Evolutionary conservation across 2,329 filamentous ascomycete genomes (phyloP), one percentile per base, ranked within the genome.

Genomic region (Colletotrichum sp.): DNA sequence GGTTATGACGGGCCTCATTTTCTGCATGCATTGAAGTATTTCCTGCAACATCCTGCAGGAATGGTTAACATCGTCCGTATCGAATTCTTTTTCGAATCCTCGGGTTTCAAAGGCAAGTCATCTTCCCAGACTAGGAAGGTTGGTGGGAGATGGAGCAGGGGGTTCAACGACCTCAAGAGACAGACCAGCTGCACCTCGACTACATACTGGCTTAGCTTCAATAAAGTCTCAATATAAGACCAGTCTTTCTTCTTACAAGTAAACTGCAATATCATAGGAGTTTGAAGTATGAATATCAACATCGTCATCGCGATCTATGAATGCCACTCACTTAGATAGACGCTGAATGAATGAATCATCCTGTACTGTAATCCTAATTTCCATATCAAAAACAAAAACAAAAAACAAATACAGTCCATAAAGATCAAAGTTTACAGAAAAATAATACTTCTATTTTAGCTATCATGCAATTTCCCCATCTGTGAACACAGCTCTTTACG

Each of bases 51-150:
- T 10, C 5, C 18, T n/a, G 1, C 9, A n/a, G 3, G 9, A 43
- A n/a, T 0, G 8, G 5, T n/a, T 43, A 0, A 0, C 9, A n/a
- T 9, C 38, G 18, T 43, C 8, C 8, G 8, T 43, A 5, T n/a
- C 9, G 8, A 43, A 43, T 43, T 9, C 9, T n/a, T 10, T 6
- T 10, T 10, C 38, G 38, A 48, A n/a, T 12, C 3, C 38, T 48
- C 38, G 5, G 38, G 18, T 48, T 48, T 12, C 0, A 48, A 4
- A 48, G 18, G 18, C 38, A n/a, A 48, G 9, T n/a, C 38, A 48
- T 43, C 18, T 6, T 12, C 3, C 5, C 38, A n/a, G 9, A n/a
- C 18, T n/a, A n/a, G 38, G 9, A 43, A 12, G 18, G 18, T n/a
- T 43, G 3, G 5, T n/a, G 38, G 38, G 38, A 10, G 8, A n/a